A percentile compares a stretch with the other conserved stretches of the same genome.
These are phyloP conservation scores for Gracilaria gracilis DNA, from an alignment of 23 red algal species.

Conservation along the genomic window DNA sequence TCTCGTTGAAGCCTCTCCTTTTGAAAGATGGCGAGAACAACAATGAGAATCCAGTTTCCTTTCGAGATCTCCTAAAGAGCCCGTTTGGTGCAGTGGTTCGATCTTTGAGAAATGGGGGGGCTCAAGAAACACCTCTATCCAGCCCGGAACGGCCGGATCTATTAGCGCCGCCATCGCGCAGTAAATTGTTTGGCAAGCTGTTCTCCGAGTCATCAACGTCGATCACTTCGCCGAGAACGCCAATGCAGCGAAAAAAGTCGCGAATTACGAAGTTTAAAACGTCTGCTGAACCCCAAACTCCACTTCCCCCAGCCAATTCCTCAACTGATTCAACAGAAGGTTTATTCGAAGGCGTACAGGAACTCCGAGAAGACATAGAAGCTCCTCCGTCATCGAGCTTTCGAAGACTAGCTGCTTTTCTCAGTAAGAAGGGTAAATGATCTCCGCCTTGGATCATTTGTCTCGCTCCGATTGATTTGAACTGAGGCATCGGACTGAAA, in stretches of 20 bases:
- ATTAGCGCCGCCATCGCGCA: not conserved
- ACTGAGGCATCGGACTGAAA: not conserved
- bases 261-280: too few relatives aligned
- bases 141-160: not conserved
- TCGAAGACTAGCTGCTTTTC: slow-evolving; percentile 20
- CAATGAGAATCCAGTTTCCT: slow-evolving; percentile 18
- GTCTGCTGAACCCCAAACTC: not conserved
- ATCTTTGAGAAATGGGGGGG: not conserved
- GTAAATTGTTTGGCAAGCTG: not conserved
- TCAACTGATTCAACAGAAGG: not conserved
- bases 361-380: not conserved
- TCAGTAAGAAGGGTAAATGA: slow-evolving; percentile 13
- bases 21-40: slow-evolving; percentile 9
- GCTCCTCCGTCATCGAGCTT: slow-evolving; percentile 17
- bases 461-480: not conserved
- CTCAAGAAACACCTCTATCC: not conserved
- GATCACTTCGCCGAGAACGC: not conserved
- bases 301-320: not conserved
- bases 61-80: slow-evolving; percentile 56
- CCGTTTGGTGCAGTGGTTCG: slow-evolving; percentile 29
- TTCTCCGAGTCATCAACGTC: slow-evolving; percentile 8
- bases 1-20: slow-evolving; percentile 8
- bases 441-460: not conserved
- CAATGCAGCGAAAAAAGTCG: not conserved
- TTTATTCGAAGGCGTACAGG: not conserved